Base-by-base conservation (phyloP, 345 rosid species). In the Cochlearia excelsa region DNA sequence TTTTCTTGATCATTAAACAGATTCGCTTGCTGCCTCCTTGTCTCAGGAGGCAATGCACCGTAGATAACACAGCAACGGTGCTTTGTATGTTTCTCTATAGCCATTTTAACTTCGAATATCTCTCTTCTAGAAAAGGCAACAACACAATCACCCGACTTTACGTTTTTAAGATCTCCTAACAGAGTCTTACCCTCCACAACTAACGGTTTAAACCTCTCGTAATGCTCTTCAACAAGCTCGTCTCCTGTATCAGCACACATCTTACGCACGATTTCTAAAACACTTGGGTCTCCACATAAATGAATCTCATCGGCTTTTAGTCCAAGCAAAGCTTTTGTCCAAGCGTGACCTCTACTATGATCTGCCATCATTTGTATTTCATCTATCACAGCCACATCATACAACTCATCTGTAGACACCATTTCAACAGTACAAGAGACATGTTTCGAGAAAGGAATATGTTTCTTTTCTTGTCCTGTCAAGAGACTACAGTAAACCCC, bases 41-140 rank as follows among this genome's bases (percentile, higher is more conserved):
- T 92, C 71, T 88, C 95, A 26, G 95, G 98, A 10, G 96, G 98
- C 76, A 92, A 77, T 10, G 95, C 98, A 57, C 96, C 96, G 46
- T 88, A 92, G 59, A 92, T 88, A 66, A 92, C 98, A 78, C 93
- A 88, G 66, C 98, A 92, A 9, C 88, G 88, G 66, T 88, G 95
- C 9, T 77, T 76, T 2, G 93, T 81, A 54, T 81, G 70, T 62
- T 86, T 92, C 81, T 92, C 96, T 11, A 92, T 92, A 30, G 90
- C 90, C 71, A 88, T 60, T 77, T 86, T 88, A 31, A 88, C 90
- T 78, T 92, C 96, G 50, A 88, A 92, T 58, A 92, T 92, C 77
- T 88, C 96, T 72, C 96, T 81, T 70, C 96, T 84, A 16, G 96
- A 92, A 76, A 86, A 92, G 1, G 95, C 98, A 65, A 92, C 96